Evolutionary conservation across 2,329 filamentous ascomycete species (phyloP), one percentile per base, ranked within the genome.

Genomic region (Acrocalymma vagum): DNA sequence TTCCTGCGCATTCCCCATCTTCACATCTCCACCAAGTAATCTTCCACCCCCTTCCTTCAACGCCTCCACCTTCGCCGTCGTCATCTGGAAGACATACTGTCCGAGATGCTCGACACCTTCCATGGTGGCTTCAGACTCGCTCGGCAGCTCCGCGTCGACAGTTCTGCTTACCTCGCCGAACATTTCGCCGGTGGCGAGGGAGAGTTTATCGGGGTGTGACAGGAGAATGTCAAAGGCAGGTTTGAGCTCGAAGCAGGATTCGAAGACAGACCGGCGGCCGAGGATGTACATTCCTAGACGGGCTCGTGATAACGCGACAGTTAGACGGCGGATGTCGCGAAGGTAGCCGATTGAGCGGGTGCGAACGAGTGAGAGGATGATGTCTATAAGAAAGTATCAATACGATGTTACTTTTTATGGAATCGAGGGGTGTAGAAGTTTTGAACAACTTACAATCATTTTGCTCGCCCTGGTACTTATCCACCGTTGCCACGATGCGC

Each of bases 391-490:
- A 11, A 1, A 7, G 10, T 27, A 30, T 57, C 48, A 60, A 45
- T 20, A 23, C 29, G 10, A 9, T 14, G 5, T 10, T 13, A 22
- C 3, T 29, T 9, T n/a, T 6, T 32, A 13, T 13, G 25, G 21
- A 27, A 6, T 17, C 20, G 16, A 14, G 10, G 4, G 10, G 1
- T 40, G 9, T 7, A 11, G 3, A 14, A 18, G 6, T 24, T 15
- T 13, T n/a, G 20, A 6, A 23, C n/a, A 14, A 83, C 88, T 79
- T 79, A 94, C 90, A 97, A 64, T 99, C 94, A 71, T 99, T 99
- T 72, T 99, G 94, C 77, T 99, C 94, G 67, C 94, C 95, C 75
- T 99, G 94, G 63, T 97, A 99, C 70, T 96, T 96, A 75, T 99
- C 94, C 50, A 99, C 93, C 5, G 95, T 99, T 3, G 90, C 92